Percentiles rank a stretch among this genome's conserved stretches.
phyloP scores from a whole-genome alignment of 345 rosid species.

The Psidium guajava region DNA sequence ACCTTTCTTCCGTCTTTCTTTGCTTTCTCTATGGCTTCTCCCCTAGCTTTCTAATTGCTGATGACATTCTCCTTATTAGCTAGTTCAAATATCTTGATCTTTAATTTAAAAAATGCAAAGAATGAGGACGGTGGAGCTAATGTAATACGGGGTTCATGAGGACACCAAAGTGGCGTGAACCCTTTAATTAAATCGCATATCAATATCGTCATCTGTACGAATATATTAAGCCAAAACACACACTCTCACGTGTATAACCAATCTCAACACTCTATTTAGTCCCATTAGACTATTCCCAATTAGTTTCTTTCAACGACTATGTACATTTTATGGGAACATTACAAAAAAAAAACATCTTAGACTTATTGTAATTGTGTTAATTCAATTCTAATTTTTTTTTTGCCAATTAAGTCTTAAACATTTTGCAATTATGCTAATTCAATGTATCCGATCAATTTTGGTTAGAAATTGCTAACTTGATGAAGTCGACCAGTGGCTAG shows the following conservation, averaged over 20 bases:
- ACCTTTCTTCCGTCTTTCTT: not conserved
- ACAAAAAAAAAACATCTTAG: too few species aligned
- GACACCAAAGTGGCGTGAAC: not conserved
- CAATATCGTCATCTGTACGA: not conserved
- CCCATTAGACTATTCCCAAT: not conserved
- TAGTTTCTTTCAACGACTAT: not conserved
- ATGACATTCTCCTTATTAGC: not conserved
- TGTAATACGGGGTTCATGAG: not conserved
- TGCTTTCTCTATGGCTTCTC: not conserved
- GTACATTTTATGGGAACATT: not conserved
- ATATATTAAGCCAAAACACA: not conserved
- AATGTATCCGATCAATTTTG: too few species aligned
- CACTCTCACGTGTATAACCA: not conserved
- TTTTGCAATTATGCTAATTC: too few species aligned
- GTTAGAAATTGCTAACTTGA: too few species aligned
- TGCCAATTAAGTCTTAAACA: too few species aligned
- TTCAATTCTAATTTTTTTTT: too few species aligned
- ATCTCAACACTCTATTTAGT: not conserved
- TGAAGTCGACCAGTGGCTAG: fast-evolving
- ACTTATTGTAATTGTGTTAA: too few species aligned
- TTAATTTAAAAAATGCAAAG: not conserved
- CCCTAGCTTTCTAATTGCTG: not conserved
- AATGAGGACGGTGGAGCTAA: not conserved
- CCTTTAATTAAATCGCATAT: not conserved
- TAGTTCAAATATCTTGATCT: not conserved